Evolutionary conservation across 495 filamentous ascomycete genomes (phyloP).

Genomic region (Penicillium lividum): DNA sequence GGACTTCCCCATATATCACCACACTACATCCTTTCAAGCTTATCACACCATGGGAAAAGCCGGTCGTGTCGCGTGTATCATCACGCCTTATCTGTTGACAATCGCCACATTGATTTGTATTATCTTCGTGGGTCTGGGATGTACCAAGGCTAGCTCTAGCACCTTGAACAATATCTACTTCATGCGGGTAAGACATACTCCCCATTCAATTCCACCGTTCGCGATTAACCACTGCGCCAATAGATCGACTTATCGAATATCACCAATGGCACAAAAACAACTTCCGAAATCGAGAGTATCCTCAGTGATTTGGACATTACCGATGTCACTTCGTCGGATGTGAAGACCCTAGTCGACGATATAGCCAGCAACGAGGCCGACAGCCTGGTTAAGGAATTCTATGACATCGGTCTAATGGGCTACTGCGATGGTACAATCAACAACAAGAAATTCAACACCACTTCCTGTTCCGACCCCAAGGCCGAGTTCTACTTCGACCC

Average conservation of each 20-base stretch:
- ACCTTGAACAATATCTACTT: constrained; percentile 63
- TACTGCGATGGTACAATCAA: constrained; percentile 75
- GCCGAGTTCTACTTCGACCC: constrained; percentile 78
- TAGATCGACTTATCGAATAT: constrained; percentile 46
- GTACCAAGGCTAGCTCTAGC: constrained; percentile 61
- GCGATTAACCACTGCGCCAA: constrained; percentile 13
- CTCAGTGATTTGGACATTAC: constrained; percentile 29
- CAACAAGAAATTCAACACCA: constrained; percentile 38
- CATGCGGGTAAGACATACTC: constrained; percentile 58
- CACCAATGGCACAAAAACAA: constrained; percentile 28
- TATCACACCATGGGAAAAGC: constrained; percentile 62
- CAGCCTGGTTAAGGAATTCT: constrained; percentile 69
- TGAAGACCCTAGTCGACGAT: constrained; percentile 33
- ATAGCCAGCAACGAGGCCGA: constrained; percentile 36
- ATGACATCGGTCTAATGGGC: constrained; percentile 81
- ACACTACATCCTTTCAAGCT: constrained; percentile 7
- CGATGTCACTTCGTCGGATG: constrained; percentile 32
- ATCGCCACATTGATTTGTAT: constrained; percentile 71
- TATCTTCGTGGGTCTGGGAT: constrained; percentile 70
- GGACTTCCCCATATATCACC: background rate
- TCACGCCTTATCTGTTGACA: constrained; percentile 74
- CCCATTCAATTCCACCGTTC: background rate
- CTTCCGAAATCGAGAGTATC: constrained; percentile 25
- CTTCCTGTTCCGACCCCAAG: constrained; percentile 58
- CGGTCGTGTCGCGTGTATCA: constrained; percentile 78